phyloP scores from a whole-genome alignment of 2,329 filamentous ascomycete genomes.

The Alternaria burnsii region DNA sequence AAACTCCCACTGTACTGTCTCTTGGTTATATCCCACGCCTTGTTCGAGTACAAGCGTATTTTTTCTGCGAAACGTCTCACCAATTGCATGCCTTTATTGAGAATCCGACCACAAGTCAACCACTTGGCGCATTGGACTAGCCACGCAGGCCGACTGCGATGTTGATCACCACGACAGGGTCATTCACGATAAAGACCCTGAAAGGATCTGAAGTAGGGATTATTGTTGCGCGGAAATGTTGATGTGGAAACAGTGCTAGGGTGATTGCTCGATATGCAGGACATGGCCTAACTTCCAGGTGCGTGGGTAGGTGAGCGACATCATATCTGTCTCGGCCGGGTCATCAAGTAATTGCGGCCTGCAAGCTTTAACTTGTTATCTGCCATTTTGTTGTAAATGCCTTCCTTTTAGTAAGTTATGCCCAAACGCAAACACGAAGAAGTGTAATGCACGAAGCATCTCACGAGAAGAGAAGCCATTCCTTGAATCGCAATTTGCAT shows the following conservation, averaged over 20 bases:
- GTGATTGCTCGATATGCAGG: neutral
- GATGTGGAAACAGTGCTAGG: conserved; percentile 7
- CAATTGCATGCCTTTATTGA: neutral
- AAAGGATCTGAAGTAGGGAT: neutral
- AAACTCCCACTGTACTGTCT: neutral
- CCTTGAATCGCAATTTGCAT: neutral
- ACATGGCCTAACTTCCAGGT: conserved; percentile 3
- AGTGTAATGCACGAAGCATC: neutral
- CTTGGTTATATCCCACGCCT: conserved; percentile 5
- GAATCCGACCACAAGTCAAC: neutral
- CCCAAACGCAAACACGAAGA: neutral
- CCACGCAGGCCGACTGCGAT: conserved; percentile 7
- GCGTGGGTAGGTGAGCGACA: neutral
- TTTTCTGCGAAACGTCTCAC: neutral
- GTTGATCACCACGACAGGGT: neutral
- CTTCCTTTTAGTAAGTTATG: neutral
- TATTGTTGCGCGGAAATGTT: conserved; percentile 12
- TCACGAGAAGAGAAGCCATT: neutral
- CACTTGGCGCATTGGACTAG: neutral
- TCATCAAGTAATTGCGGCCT: neutral
- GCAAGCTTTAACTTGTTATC: neutral
- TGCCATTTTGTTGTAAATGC: neutral
- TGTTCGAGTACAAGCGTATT: neutral
- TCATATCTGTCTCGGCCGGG: neutral
- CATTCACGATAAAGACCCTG: conserved; percentile 4